phyloP scores from a whole-genome alignment of 2,329 filamentous ascomycete genomes.

The Trichothecium sympodiale region DNA sequence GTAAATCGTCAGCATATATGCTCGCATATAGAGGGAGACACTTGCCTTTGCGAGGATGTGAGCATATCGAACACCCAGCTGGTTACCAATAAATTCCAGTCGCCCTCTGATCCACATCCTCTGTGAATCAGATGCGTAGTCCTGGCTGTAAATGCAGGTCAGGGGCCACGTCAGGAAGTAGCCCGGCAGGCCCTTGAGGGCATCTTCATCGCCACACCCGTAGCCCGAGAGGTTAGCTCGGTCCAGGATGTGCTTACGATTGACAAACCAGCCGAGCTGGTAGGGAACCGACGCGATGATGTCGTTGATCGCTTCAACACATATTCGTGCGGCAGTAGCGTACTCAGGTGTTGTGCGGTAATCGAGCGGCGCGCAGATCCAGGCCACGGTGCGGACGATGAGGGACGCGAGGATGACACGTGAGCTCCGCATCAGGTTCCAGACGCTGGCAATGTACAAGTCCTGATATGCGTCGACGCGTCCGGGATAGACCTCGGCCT shows the following conservation, averaged over 20 bases:
- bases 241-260: slow-evolving; percentile 27
- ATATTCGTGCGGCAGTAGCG: slow-evolving; percentile 39
- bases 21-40: slow-evolving; percentile 4
- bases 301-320: slow-evolving; percentile 42
- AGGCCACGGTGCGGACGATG: slow-evolving; percentile 48
- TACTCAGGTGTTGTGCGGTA: slow-evolving; percentile 54
- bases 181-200: slow-evolving; percentile 42
- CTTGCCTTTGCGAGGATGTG: slow-evolving; percentile 42
- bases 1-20: neutral
- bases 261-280: slow-evolving; percentile 47
- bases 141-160: slow-evolving; percentile 40
- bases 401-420: slow-evolving; percentile 44
- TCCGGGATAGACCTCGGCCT: slow-evolving; percentile 48
- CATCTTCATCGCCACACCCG: slow-evolving; percentile 36
- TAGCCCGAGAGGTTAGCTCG: slow-evolving; percentile 31
- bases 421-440: slow-evolving; percentile 43
- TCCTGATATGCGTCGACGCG: slow-evolving; percentile 49
- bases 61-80: slow-evolving; percentile 48
- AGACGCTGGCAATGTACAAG: slow-evolving; percentile 45
- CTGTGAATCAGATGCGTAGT: slow-evolving; percentile 49
- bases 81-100: slow-evolving; percentile 41
- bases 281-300: slow-evolving; percentile 52
- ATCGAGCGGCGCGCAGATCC: slow-evolving; percentile 48
- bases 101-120: slow-evolving; percentile 43
- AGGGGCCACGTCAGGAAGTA: slow-evolving; percentile 52